These are phyloP conservation scores for Coemansia sp. DNA, from an alignment of 192 early-diverging fungal species.

Conservation along the genomic window DNA sequence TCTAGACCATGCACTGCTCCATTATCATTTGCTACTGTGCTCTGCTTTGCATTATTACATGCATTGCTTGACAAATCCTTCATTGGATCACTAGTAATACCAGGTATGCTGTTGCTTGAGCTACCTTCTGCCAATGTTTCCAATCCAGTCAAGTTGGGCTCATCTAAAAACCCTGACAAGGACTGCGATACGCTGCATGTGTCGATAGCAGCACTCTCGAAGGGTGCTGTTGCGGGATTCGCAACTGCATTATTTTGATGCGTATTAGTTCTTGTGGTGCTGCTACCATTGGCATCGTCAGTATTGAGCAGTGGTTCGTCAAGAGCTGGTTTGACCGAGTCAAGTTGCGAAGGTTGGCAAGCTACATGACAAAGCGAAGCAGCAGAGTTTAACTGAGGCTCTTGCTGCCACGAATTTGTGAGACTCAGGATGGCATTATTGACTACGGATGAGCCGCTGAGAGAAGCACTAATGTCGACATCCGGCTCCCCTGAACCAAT, in stretches of 20 bases:
- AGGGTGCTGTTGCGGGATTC: background rate
- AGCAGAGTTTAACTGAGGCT: background rate
- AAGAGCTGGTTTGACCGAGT: background rate
- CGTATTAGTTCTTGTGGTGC: background rate
- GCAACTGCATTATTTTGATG: background rate
- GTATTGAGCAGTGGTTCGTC: background rate
- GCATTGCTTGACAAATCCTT: too few species aligned
- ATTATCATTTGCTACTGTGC: background rate
- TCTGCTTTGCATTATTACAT: background rate
- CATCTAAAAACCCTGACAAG: too few species aligned
- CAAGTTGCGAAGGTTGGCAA: conserved; percentile 16
- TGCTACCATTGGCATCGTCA: background rate
- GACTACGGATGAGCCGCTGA: conserved; percentile 36
- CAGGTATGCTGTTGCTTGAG: too few species aligned
- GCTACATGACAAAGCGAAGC: conserved; percentile 13
- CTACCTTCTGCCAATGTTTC: background rate
- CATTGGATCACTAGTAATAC: too few species aligned
- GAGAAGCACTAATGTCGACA: background rate
- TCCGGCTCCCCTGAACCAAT: background rate
- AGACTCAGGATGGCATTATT: conserved; percentile 47
- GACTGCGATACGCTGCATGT: background rate
- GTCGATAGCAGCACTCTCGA: background rate
- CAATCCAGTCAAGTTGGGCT: background rate
- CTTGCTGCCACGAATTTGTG: conserved; percentile 24
- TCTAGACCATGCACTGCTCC: background rate